Conservation (phyloP, 306 rosid genomes). For the Lagenaria siceraria region DNA sequence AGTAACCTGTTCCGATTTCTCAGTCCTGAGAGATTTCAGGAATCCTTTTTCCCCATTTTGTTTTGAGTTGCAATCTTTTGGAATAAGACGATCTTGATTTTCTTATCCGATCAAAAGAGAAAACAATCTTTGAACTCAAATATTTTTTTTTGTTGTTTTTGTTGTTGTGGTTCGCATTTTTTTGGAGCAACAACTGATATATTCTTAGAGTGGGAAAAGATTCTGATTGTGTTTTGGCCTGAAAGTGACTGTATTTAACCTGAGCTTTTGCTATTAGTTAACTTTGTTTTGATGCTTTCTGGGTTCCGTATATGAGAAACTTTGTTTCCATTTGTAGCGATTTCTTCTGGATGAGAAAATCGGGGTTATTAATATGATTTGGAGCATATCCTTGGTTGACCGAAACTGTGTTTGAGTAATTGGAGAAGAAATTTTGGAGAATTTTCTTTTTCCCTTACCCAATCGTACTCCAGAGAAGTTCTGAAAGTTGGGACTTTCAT, state of each 20-base stretch:
- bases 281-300: neutral
- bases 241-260: neutral
- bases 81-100: no score
- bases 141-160: neutral
- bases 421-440: neutral
- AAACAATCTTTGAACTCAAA: neutral
- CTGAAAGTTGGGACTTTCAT: neutral
- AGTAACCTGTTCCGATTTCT: neutral
- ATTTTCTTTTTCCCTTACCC: neutral
- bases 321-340: neutral
- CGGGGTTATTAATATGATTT: neutral
- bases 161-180: neutral
- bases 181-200: neutral
- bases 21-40: slow-evolving; percentile 9
- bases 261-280: neutral
- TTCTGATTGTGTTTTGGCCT: neutral
- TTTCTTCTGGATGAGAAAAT: neutral
- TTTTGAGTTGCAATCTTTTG: neutral
- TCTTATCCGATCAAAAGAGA: neutral
- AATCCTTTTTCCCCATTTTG: neutral
- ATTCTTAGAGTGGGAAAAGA: neutral
- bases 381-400: neutral
- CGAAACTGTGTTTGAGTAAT: neutral
- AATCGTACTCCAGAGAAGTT: neutral
- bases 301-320: neutral